Conservation (phyloP, 1,284 basidiomycete species). For the Cutaneotrichosporon mucoides region DNA sequence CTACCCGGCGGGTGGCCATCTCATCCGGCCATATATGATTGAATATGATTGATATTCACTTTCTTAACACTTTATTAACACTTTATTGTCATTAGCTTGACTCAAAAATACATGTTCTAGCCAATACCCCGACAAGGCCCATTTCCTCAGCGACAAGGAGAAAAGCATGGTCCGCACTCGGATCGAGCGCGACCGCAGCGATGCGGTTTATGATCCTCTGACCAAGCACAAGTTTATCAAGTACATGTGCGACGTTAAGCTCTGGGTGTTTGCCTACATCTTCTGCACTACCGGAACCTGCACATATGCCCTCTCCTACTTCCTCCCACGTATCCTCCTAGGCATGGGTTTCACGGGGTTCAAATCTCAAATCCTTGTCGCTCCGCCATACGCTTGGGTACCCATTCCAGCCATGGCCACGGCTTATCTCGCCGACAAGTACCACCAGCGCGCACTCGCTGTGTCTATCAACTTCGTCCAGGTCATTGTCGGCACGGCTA, state of each 20-base stretch:
- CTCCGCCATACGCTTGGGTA: slow-evolving; percentile 49
- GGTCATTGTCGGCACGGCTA: slow-evolving; percentile 13
- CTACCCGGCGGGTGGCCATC: too few species aligned
- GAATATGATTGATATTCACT: too few species aligned
- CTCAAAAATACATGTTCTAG: too few species aligned
- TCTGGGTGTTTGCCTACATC: slow-evolving; percentile 50
- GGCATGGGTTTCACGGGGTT: slow-evolving; percentile 44
- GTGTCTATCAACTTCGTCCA: slow-evolving; percentile 12
- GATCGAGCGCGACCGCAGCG: slow-evolving; percentile 27
- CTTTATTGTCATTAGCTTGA: too few species aligned
- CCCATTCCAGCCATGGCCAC: slow-evolving; percentile 41
- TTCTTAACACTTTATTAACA: too few species aligned
- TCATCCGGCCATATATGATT: too few species aligned
- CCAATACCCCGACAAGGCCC: slow-evolving; percentile 19
- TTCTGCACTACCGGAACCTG: slow-evolving; percentile 27
- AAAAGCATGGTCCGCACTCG: slow-evolving; percentile 9
- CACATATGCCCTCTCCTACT: slow-evolving; percentile 36
- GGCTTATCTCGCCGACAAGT: slow-evolving; percentile 46
- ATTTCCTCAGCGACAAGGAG: slow-evolving; percentile 10
- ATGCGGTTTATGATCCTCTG: slow-evolving; percentile 47
- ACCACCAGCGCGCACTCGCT: slow-evolving; percentile 4
- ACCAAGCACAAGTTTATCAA: slow-evolving; percentile 37
- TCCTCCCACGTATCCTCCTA: slow-evolving; percentile 49
- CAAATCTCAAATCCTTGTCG: slow-evolving; percentile 43
- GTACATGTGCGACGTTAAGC: slow-evolving; percentile 48